phyloP scores from a whole-genome alignment of 805 yeast genomes.

The Monosporozyma yasuniensis region DNA sequence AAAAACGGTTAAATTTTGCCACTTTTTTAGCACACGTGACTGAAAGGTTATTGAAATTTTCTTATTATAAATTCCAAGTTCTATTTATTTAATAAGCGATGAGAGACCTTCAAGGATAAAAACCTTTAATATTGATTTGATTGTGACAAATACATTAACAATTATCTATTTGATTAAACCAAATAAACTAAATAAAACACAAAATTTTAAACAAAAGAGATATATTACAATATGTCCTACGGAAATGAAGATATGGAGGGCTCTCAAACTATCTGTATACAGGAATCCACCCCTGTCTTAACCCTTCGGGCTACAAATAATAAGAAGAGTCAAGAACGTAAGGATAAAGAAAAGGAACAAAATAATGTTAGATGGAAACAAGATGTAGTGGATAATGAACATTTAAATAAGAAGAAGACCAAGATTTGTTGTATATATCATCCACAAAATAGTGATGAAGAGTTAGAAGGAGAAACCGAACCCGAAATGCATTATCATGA shows the following conservation, averaged over 20 bases:
- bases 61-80: neutral
- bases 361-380: conserved; percentile 73
- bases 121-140: neutral
- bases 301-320: neutral
- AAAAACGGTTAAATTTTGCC: neutral
- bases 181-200: neutral
- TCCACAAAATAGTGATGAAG: conserved; percentile 59
- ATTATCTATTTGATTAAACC: neutral
- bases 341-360: conserved; percentile 1
- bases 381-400: conserved; percentile 83
- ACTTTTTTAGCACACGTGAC: neutral
- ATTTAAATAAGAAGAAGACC: conserved; percentile 79
- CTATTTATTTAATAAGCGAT: neutral
- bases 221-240: neutral
- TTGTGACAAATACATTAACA: neutral
- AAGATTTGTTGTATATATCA: conserved; percentile 86
- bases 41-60: neutral
- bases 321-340: conserved; percentile 11
- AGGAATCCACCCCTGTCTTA: conserved; percentile 2
- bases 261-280: conserved; percentile 3
- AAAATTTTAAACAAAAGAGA: neutral
- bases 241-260: conserved; percentile 7
- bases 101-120: neutral
- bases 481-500: conserved; percentile 19
- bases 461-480: conserved; percentile 24